Evolutionary conservation across 2,329 filamentous ascomycete species (phyloP), one percentile per base, ranked within the genome.

Genomic region (Penicillium freii): DNA sequence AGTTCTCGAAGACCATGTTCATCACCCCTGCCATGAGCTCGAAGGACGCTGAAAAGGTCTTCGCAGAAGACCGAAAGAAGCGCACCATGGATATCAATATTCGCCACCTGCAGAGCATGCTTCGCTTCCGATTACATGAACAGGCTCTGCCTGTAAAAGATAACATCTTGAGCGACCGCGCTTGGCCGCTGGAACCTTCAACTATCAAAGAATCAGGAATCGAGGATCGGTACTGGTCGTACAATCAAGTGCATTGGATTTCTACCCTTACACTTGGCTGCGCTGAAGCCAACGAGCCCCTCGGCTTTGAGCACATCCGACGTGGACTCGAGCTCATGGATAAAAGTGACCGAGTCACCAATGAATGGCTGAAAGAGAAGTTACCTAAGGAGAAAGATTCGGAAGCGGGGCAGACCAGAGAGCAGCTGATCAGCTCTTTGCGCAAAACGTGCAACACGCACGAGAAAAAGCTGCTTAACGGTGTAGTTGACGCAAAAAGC

Each of bases 381-480:
- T 64, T 68, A 25, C 67, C 69, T 21, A 71, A 71, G 46, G 54
- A 70, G 25, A 63, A 66, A 46, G 54, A 73, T 65, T 55, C 72
- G 55, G 61, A 70, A 38, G 67, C 69, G 2, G 71, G 72, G 11
- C 65, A 70, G 40, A 74, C 74, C 56, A 65, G 69, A 62, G 74
- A 69, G 53, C 73, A 77, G 56, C 69, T 78, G 15, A 72, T 85
- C 19, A 78, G 78, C 27, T 77, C 79, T 43, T 68, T 84, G 57
- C 81, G 78, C 60, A 80, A 80, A 66, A 85, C 80, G 42, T 86
- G 84, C 65, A 92, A 89, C 56, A 81, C 87, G 51, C 87, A 96
- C 63, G 94, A 97, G 73, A 90, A 91, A 73, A 88, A 87, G 65
- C 81, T 99, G 8, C 79, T 96, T 45, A 83, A 85, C 4, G 92